Evolutionary conservation across 768 basidiomycete genomes (phyloP), one percentile per base, ranked within the genome.

Genomic region (Cystoderma amianthinum): DNA sequence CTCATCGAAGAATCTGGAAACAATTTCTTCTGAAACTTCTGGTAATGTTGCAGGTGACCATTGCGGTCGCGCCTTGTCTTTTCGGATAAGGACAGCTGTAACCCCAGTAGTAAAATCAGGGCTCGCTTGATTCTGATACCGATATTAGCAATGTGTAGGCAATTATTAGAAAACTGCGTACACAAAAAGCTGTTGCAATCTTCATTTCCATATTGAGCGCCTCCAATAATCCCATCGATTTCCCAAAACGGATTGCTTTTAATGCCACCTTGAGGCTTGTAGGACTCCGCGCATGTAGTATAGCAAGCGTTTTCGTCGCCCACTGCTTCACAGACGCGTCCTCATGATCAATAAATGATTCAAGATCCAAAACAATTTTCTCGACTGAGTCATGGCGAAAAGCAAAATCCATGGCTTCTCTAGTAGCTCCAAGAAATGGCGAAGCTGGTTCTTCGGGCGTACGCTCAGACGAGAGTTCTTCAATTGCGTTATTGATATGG

Each of bases 231-330:
- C 71, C 56, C 69, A 82, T 61, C 1, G 63, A 61, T 51, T 68
- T 76, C n/a, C 90, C 93, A 44, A 66, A 65, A 36, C 85, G 79
- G 41, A 93, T 75, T 1, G 89, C 87, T 50, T 73, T 65, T 16
- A 98, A 68, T n/a, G 94, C 78, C 24, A 98, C 85, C 58, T 88
- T 89, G 49, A 97, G 71, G 51, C 91, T 93, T 1, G 94, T 96
- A 9, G 95, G 95, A 61, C 92, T 93, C 32, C 90, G 78, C 49
- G 73, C 48, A 30, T 76, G 66, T 43, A 99, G 63, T 22, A 66
- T 64, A 11, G 67, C 63, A 43, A 87, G 60, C 3, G 92, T 91
- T 43, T 72, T 59, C 43, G 65, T 59, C 4, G 95, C 94, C 93
- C 94, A 98, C 32, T 61, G 55, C 38, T 68, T 69, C 38, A 92